These are phyloP conservation scores for Babesia caballi DNA, from an alignment of 169 alveolate genomes.

Conservation along the genomic window DNA sequence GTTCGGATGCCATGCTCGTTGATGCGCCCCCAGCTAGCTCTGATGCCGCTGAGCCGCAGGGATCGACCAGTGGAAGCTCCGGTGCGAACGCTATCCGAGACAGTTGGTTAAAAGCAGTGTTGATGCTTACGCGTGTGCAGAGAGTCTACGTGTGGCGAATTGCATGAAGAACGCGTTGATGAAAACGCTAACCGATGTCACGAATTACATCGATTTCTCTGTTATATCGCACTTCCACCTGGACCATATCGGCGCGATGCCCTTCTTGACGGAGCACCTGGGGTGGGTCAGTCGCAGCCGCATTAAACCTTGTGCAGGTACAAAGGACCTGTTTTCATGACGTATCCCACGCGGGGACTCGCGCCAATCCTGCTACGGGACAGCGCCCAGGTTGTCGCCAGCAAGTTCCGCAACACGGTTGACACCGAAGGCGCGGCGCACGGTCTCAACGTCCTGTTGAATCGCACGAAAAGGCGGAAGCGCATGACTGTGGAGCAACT, in stretches of 20 bases:
- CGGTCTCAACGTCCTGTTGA: slow-evolving; percentile 57
- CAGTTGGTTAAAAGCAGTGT: neutral
- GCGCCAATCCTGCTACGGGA: slow-evolving; percentile 95
- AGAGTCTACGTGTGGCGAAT: slow-evolving; percentile 3
- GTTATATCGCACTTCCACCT: slow-evolving; percentile 96
- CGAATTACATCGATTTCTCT: slow-evolving; percentile 87
- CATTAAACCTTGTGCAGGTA: slow-evolving; percentile 39
- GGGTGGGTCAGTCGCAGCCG: slow-evolving; percentile 70
- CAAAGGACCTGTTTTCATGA: slow-evolving; percentile 92
- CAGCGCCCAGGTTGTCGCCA: slow-evolving; percentile 87
- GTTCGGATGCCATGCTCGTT: neutral
- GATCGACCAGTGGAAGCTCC: neutral
- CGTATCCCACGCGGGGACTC: slow-evolving; percentile 95
- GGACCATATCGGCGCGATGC: slow-evolving; percentile 99
- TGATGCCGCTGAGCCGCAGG: neutral
- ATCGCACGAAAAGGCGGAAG: slow-evolving; percentile 60
- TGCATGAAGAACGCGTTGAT: slow-evolving; percentile 53
- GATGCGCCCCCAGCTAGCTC: neutral
- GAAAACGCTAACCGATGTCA: slow-evolving; percentile 85
- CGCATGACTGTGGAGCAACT: slow-evolving; percentile 53
- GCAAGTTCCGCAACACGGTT: slow-evolving; percentile 40
- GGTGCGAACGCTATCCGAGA: neutral
- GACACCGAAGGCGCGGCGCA: slow-evolving; percentile 10
- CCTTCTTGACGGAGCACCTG: slow-evolving; percentile 93
- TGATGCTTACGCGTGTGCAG: neutral